Conservation (phyloP, 768 basidiomycete species). For the Suillus cothurnatus region DNA sequence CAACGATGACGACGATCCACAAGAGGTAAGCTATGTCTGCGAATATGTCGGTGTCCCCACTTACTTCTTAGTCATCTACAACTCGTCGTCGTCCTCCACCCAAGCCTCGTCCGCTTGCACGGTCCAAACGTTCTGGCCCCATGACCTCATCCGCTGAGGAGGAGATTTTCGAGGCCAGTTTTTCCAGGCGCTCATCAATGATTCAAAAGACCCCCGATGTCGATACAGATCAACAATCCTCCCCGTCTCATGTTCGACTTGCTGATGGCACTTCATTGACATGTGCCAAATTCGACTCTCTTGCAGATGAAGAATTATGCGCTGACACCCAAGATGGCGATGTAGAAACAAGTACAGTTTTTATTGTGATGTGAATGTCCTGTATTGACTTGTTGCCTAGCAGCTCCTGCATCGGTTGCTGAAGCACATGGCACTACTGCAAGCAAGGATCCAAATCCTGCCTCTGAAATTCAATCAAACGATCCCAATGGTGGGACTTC, state of each 20-base stretch:
- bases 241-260: not conserved
- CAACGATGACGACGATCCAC: not conserved
- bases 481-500: not conserved
- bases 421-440: not conserved
- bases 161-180: not conserved
- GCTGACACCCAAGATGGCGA: not conserved
- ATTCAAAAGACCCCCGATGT: not conserved
- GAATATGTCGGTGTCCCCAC: not conserved
- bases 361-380: not conserved
- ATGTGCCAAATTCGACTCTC: not conserved
- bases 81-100: not conserved
- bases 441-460: not conserved
- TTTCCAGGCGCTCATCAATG: not conserved
- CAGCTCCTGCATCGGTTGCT: not conserved
- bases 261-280: conserved; percentile 1
- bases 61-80: not conserved
- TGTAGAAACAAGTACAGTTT: not conserved
- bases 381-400: not conserved
- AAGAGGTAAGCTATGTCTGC: not conserved
- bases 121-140: not conserved
- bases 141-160: not conserved
- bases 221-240: not conserved
- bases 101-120: not conserved
- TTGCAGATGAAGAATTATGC: not conserved
- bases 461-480: not conserved